Evolutionary conservation across 495 filamentous ascomycete genomes (phyloP).

Genomic region (Thermochaetoides thermophila): DNA sequence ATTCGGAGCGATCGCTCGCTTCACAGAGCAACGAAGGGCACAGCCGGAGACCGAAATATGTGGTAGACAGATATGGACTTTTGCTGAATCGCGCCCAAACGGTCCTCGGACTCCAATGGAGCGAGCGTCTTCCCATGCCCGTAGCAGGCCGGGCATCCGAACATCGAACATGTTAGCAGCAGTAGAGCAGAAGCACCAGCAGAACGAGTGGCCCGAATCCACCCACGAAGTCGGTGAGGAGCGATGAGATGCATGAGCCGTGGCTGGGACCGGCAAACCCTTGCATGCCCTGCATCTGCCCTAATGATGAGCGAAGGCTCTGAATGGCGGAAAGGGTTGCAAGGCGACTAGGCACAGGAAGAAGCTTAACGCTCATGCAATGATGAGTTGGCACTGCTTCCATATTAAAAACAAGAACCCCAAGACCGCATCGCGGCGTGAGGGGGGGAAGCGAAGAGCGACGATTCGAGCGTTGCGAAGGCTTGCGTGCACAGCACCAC

Average conservation of each 20-base stretch:
- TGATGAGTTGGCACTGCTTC: conserved; percentile 80
- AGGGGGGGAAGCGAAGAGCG: conserved; percentile 9
- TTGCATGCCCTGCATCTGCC: conserved; percentile 27
- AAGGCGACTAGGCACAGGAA: conserved; percentile 35
- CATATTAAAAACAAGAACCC: conserved; percentile 45
- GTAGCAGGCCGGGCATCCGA: no score
- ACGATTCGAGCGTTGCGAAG: conserved; percentile 7
- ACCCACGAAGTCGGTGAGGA: conserved; percentile 46
- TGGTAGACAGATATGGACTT: no score
- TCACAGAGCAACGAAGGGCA: not conserved
- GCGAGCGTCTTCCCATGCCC: no score
- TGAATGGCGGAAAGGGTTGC: conserved; percentile 21
- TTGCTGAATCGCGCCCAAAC: no score
- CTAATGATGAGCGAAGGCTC: conserved; percentile 18
- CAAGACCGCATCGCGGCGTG: conserved; percentile 12
- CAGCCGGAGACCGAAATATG: no score
- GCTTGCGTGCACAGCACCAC: conserved; percentile 1
- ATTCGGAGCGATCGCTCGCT: no score
- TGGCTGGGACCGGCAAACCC: conserved; percentile 30
- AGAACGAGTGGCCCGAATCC: conserved; percentile 34
- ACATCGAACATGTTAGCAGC: not conserved
- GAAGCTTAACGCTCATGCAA: conserved; percentile 53
- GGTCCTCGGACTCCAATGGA: no score
- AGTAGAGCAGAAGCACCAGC: conserved; percentile 5
- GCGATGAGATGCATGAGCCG: conserved; percentile 43